Evolutionary conservation across 495 filamentous ascomycete species (phyloP), one percentile per base, ranked within the genome.

Genomic region (Penicillium coffeae): DNA sequence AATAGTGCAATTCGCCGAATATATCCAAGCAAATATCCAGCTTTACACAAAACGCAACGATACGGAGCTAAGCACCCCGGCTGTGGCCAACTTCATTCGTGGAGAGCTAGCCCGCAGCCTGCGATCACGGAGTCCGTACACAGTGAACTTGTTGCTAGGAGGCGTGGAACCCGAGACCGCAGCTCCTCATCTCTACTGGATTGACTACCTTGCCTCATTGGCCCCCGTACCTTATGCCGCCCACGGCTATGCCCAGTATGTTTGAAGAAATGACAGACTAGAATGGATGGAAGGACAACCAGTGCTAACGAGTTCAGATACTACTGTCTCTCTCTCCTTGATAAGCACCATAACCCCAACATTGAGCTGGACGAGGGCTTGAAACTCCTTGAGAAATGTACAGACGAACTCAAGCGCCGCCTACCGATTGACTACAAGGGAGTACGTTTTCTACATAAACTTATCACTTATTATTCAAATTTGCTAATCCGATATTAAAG

Each of bases 371-470:
- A 89, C 40, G 80, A 91, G 69, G 93, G 93, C 38, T 75, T 94
- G 65, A 89, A 95, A 74, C 80, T 98, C 37, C 75, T 98, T 54
- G 80, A 78, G 56, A 87, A 96, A 85, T 98, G 93, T 70, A 89
- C 88, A 55, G 90, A 97, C 64, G 93, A 98, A 78, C 77, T 96
- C 62, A 94, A 96, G 81, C 82, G 94, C 60, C 76, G 90, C 71
- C 79, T 97, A 77, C 93, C 93, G 51, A 87, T 97, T 69, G 93
- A 98, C 69, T 98, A 96, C 81, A 98, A 97, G 76, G 93, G 93
- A 13, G 76, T 86, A 74, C 50, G 76, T 73, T 55, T 30, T 30
- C 4, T 5, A 30, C 5, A 30, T 10, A 10, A 30, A 30, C 10
- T 10, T 30, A 30, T 30, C 10, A 4, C 27, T 15, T 38, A 16